Evolutionary conservation across 306 rosid genomes (phyloP).

Genomic region (Lupinus albus): DNA sequence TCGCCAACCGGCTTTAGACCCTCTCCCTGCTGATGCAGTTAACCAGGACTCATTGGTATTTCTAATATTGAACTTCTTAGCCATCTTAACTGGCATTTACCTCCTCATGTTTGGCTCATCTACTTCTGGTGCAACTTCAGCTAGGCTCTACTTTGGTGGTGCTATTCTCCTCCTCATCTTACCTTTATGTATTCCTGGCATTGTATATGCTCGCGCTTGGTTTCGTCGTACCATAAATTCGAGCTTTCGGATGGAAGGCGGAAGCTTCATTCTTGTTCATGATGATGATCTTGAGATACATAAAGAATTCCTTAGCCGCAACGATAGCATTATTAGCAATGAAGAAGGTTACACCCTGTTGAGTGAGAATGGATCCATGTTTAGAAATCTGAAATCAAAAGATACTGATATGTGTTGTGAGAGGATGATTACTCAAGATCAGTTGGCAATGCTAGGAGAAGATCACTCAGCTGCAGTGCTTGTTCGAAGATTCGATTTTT

Average conservation of each 20-base stretch:
- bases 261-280: constrained; percentile 74
- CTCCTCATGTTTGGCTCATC: constrained; percentile 71
- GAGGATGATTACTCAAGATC: constrained; percentile 54
- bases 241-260: constrained; percentile 61
- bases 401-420: constrained; percentile 49
- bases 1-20: constrained; percentile 69
- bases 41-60: constrained; percentile 75
- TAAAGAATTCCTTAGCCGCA: constrained; percentile 67
- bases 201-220: constrained; percentile 78
- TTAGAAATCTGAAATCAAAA: constrained; percentile 21
- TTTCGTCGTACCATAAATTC: constrained; percentile 58
- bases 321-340: constrained; percentile 42
- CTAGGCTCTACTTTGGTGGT: constrained; percentile 57
- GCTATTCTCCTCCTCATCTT: constrained; percentile 68
- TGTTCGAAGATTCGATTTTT: constrained; percentile 73
- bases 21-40: constrained; percentile 62
- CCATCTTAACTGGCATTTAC: constrained; percentile 76
- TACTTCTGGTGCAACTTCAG: constrained; percentile 43
- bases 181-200: constrained; percentile 78
- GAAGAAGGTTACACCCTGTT: constrained; percentile 43
- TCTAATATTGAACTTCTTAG: constrained; percentile 68
- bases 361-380: constrained; percentile 37
- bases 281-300: constrained; percentile 89
- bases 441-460: constrained; percentile 74
- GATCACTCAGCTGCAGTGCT: constrained; percentile 69